Conservation (phyloP, 371 early-diverging fungal species). For the Circinella minor region DNA sequence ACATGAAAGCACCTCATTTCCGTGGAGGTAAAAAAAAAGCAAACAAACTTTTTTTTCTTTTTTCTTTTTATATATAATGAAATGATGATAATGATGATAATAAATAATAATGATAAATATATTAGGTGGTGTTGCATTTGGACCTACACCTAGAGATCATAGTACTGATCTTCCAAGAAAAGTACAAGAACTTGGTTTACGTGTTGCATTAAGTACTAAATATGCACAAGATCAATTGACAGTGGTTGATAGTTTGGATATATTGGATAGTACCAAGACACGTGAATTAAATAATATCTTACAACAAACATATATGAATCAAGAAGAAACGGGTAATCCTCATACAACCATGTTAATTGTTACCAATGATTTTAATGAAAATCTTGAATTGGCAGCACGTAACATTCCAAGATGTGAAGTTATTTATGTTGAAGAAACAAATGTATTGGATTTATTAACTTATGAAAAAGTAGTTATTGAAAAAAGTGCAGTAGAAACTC, state of each 20-base stretch:
- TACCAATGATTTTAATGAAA: slow-evolving; percentile 48
- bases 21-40: slow-evolving; percentile 70
- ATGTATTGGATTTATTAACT: slow-evolving; percentile 80
- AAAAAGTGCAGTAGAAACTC: slow-evolving; percentile 70
- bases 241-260: slow-evolving; percentile 76
- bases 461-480: slow-evolving; percentile 81
- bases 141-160: slow-evolving; percentile 87
- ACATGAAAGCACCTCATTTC: slow-evolving; percentile 85
- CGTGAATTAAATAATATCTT: slow-evolving; percentile 60
- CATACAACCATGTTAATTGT: slow-evolving; percentile 52
- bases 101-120: neutral
- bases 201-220: slow-evolving; percentile 88
- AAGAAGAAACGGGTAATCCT: slow-evolving; percentile 19
- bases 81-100: too few species aligned
- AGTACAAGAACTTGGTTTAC: slow-evolving; percentile 83
- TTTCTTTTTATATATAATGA: too few species aligned
- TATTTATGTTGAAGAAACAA: slow-evolving; percentile 71
- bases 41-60: neutral
- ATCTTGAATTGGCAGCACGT: slow-evolving; percentile 68
- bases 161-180: slow-evolving; percentile 84
- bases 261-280: slow-evolving; percentile 61
- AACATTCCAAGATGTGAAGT: slow-evolving; percentile 72
- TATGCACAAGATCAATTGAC: slow-evolving; percentile 88
- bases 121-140: slow-evolving; percentile 84
- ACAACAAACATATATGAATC: slow-evolving; percentile 43